Conservation (phyloP, 352 stramenopile species). For the Phytophthora agathidicida region DNA sequence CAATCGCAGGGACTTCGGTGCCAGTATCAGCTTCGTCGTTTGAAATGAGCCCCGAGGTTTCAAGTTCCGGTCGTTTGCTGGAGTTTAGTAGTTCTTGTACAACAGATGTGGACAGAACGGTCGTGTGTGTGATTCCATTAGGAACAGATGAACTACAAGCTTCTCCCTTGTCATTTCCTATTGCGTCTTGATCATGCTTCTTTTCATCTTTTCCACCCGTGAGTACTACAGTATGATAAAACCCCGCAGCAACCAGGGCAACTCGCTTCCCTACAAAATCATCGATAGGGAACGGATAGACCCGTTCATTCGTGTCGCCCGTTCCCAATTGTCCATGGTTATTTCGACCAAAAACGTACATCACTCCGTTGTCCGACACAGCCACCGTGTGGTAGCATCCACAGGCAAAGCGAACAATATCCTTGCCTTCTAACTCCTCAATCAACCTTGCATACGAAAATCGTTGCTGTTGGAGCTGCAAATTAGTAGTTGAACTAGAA, state of each 20-base stretch:
- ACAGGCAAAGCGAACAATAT: conserved; percentile 85
- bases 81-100: conserved; percentile 27
- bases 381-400: conserved; percentile 93
- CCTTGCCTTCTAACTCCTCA: conserved; percentile 82
- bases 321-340: conserved; percentile 94
- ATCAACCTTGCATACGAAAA: conserved; percentile 64
- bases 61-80: neutral
- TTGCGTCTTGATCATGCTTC: conserved; percentile 32
- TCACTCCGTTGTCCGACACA: conserved; percentile 87
- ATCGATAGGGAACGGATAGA: conserved; percentile 88
- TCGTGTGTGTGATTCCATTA: conserved; percentile 13
- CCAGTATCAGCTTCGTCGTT: neutral
- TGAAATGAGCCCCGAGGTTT: neutral
- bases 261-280: conserved; percentile 91
- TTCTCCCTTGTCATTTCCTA: conserved; percentile 13
- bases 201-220: conserved; percentile 79
- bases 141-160: neutral
- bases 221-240: conserved; percentile 94
- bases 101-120: conserved; percentile 17
- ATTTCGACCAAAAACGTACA: conserved; percentile 95
- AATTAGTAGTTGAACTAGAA: conserved; percentile 42
- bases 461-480: conserved; percentile 76
- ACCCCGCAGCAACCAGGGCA: conserved; percentile 88
- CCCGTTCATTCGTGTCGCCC: conserved; percentile 87
- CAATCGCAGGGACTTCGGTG: conserved; percentile 27